Conservation (phyloP, 805 yeast species). For the Candida hungchunana region DNA sequence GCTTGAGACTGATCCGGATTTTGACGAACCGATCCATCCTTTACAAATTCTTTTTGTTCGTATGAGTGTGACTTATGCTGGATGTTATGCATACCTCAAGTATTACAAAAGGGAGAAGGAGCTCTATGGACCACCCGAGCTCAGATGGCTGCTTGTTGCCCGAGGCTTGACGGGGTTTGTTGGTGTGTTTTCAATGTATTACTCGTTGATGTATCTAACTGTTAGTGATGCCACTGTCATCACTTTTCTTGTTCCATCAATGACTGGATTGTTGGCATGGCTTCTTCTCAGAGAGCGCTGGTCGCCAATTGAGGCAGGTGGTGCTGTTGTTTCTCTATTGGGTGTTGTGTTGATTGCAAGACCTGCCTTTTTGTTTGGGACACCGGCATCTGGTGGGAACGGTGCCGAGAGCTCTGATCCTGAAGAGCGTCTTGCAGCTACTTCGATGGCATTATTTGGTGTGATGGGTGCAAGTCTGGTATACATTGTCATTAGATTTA, state of each 20-base stretch:
- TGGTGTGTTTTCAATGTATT: conserved; percentile 79
- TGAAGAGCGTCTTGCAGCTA: conserved; percentile 54
- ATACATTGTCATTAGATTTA: conserved; percentile 64
- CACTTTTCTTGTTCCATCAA: conserved; percentile 72
- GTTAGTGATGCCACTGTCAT: conserved; percentile 80
- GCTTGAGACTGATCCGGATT: conserved; percentile 60
- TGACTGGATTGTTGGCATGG: conserved; percentile 74
- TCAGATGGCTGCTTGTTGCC: conserved; percentile 47
- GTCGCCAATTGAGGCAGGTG: conserved; percentile 60
- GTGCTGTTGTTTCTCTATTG: conserved; percentile 60
- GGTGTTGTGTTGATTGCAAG: conserved; percentile 83
- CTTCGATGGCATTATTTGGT: conserved; percentile 59
- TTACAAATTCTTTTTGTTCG: conserved; percentile 73
- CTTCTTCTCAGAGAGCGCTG: conserved; percentile 60
- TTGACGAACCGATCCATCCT: conserved; percentile 63
- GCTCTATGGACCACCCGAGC: conserved; percentile 64
- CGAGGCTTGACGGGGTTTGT: conserved; percentile 74
- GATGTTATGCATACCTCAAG: conserved; percentile 54
- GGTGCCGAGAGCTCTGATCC: conserved; percentile 40
- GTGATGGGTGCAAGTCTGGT: conserved; percentile 68
- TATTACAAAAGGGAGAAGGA: conserved; percentile 49
- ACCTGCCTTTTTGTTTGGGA: conserved; percentile 68
- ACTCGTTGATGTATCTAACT: conserved; percentile 65
- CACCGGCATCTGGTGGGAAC: conserved; percentile 22
- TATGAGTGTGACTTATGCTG: conserved; percentile 65